A percentile compares a stretch with the other conserved stretches of the same genome.
Evolutionary conservation across 75 land plant genomes (phyloP).

Genomic region (Cunninghamia lanceolata): DNA sequence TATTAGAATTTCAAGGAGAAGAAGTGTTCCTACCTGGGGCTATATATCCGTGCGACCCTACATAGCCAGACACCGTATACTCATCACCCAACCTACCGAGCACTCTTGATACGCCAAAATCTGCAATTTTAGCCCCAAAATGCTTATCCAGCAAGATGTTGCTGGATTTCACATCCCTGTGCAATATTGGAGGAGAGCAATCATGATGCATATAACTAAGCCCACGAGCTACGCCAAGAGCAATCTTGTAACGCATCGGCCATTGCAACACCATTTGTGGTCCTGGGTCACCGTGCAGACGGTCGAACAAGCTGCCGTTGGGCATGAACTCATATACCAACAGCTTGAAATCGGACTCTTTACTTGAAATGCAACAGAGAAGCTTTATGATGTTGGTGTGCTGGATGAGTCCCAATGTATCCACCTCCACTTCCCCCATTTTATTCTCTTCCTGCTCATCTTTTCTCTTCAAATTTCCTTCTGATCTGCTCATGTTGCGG

Average conservation of each 20-base stretch:
- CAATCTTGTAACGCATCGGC: constrained; percentile 7
- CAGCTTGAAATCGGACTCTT: constrained; percentile 7
- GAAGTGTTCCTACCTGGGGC: no score
- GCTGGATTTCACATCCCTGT: constrained; percentile 41
- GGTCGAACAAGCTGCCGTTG: constrained; percentile 27
- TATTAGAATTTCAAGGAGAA: no score
- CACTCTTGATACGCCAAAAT: constrained; percentile 31
- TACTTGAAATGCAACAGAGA: constrained; percentile 54
- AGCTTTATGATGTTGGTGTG: constrained; percentile 75
- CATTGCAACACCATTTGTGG: background rate
- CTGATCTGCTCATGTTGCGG: background rate
- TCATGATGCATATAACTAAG: constrained; percentile 29
- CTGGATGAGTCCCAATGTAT: constrained; percentile 50
- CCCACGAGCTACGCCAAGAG: constrained; percentile 18
- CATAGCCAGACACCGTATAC: constrained; percentile 5
- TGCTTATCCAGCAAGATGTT: constrained; percentile 32
- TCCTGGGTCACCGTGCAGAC: background rate
- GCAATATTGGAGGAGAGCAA: constrained; percentile 34
- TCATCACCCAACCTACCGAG: background rate
- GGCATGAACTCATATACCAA: constrained; percentile 35
- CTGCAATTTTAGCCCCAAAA: constrained; percentile 34
- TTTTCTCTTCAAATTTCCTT: background rate
- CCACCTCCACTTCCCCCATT: constrained; percentile 66
- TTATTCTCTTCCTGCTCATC: constrained; percentile 19
- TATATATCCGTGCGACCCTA: no score